A percentile compares a stretch with the other conserved stretches of the same genome.
These are phyloP conservation scores for Rauvolfia tetraphylla DNA, from an alignment of 257 asterid species.

Conservation along the genomic window DNA sequence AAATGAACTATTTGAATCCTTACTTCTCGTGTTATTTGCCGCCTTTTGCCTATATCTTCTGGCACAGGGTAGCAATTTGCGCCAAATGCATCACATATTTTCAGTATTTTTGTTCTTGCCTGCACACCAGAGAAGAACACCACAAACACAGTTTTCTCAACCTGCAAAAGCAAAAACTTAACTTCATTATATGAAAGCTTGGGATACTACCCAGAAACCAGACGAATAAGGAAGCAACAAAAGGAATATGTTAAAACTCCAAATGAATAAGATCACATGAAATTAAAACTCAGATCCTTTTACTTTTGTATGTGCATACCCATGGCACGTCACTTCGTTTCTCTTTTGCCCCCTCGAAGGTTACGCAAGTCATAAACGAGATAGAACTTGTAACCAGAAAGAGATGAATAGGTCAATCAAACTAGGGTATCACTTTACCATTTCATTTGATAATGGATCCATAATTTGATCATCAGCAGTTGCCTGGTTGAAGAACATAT, in stretches of 20 bases:
- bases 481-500: conserved; percentile 92
- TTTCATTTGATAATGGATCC: conserved; percentile 84
- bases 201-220: conserved; percentile 18
- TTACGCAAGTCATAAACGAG: neutral
- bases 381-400: neutral
- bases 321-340: neutral
- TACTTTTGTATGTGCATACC: neutral
- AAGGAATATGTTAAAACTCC: neutral
- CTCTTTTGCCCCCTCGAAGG: neutral
- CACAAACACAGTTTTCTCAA: conserved; percentile 85
- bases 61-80: conserved; percentile 98
- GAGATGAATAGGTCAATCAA: neutral
- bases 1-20: conserved; percentile 27
- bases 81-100: conserved; percentile 96
- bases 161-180: conserved; percentile 54
- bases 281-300: neutral
- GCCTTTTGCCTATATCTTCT: conserved; percentile 70
- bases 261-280: neutral
- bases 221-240: neutral
- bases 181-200: conserved; percentile 17
- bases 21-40: conserved; percentile 88
- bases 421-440: conserved; percentile 40
- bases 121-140: conserved; percentile 99
- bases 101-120: conserved; percentile 82
- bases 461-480: conserved; percentile 67